Evolutionary conservation across 768 basidiomycete genomes (phyloP).

Genomic region (Collybia sordida): DNA sequence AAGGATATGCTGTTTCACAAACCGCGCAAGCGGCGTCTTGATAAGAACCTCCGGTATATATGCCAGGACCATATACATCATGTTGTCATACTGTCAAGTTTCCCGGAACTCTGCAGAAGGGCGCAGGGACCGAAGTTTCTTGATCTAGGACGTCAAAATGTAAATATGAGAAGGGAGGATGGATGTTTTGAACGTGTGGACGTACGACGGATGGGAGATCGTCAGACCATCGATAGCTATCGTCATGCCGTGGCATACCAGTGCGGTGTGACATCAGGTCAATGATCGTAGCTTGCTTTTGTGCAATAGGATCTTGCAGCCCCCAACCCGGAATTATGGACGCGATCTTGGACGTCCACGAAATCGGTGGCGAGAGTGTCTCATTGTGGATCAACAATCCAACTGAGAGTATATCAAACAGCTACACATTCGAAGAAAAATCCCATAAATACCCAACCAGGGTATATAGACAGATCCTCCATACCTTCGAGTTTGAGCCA

Average conservation of each 20-base stretch:
- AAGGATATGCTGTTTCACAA: constrained; percentile 29
- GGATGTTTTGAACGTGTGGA: not conserved
- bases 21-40: constrained; percentile 23
- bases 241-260: constrained; percentile 19
- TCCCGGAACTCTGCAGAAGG: constrained; percentile 30
- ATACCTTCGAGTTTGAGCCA: constrained; percentile 30
- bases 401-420: constrained; percentile 22
- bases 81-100: constrained; percentile 27
- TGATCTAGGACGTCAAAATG: constrained; percentile 7
- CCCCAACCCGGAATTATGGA: constrained; percentile 24
- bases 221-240: constrained; percentile 10
- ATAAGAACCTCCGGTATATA: constrained; percentile 25
- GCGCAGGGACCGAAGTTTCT: constrained; percentile 23
- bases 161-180: not conserved
- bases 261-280: constrained; percentile 21
- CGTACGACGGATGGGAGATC: constrained; percentile 11
- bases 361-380: constrained; percentile 18
- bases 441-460: not conserved
- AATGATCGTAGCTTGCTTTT: constrained; percentile 17
- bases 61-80: constrained; percentile 26
- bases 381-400: constrained; percentile 26
- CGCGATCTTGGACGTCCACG: constrained; percentile 25
- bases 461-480: not conserved
- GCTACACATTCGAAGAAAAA: constrained; percentile 8
- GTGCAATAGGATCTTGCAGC: constrained; percentile 21